phyloP scores from a whole-genome alignment of 495 filamentous ascomycete genomes.

The Apiosordaria backusii region DNA sequence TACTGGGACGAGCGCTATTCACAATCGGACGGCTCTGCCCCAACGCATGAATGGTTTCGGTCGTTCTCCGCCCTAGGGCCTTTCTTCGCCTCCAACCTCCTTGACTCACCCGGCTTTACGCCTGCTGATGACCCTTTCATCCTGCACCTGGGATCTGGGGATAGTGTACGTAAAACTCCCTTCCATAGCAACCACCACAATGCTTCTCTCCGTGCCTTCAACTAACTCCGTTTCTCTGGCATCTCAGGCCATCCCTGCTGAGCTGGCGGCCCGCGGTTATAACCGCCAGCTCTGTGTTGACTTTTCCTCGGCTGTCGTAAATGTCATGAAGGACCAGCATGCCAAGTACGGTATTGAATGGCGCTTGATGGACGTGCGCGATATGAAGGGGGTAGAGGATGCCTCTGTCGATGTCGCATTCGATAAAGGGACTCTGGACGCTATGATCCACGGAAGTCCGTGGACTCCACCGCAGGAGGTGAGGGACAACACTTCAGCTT shows the following conservation, averaged over 20 bases:
- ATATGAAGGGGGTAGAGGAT: conserved; percentile 39
- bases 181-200: too few species aligned
- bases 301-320: conserved; percentile 53
- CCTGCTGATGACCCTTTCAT: too few species aligned
- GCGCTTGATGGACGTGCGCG: conserved; percentile 51
- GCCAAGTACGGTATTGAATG: conserved; percentile 42
- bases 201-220: too few species aligned
- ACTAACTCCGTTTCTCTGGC: too few species aligned
- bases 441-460: conserved; percentile 56
- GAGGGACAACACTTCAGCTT: conserved; percentile 45
- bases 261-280: conserved; percentile 49
- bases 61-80: too few species aligned
- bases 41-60: too few species aligned
- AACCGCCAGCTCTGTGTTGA: conserved; percentile 54
- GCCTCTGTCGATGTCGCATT: conserved; percentile 53
- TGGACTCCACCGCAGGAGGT: conserved; percentile 57
- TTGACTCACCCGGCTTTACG: too few species aligned
- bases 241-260: conserved; percentile 48
- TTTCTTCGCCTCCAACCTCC: too few species aligned
- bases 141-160: too few species aligned
- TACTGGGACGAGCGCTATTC: too few species aligned
- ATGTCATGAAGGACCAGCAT: conserved; percentile 47
- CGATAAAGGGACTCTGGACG: conserved; percentile 61
- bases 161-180: too few species aligned
- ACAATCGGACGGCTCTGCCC: too few species aligned